phyloP scores from a whole-genome alignment of 139 green algal species.

The Tetradesmus obliquus region DNA sequence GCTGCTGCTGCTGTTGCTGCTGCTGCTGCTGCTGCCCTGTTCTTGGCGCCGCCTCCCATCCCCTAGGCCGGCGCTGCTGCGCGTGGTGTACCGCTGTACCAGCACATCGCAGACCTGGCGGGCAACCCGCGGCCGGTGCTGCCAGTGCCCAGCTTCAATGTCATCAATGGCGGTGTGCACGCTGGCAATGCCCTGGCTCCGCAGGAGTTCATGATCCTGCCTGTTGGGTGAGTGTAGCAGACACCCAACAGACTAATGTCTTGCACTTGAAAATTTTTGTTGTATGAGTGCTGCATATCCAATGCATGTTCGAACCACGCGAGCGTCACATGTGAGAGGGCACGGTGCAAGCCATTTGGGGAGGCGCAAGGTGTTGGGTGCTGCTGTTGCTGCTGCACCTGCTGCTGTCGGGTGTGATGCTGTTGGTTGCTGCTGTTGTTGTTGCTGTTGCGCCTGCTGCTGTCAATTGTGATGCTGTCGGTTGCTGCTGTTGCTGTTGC shows the following conservation, averaged over 20 bases:
- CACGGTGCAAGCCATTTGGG: too few species aligned
- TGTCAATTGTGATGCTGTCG: neutral
- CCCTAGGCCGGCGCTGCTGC: constrained; percentile 89
- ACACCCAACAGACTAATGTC: neutral
- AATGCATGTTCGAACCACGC: too few species aligned
- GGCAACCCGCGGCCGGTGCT: constrained; percentile 87
- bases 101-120: constrained; percentile 91
- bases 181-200: constrained; percentile 10
- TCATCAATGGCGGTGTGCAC: constrained; percentile 96
- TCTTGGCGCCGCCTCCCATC: neutral
- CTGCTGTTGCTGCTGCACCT: too few species aligned
- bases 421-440: neutral
- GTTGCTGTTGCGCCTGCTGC: neutral
- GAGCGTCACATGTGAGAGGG: too few species aligned
- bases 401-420: too few species aligned
- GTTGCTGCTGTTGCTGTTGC: neutral
- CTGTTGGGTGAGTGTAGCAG: constrained; percentile 74
- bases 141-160: constrained; percentile 98
- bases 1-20: too few species aligned
- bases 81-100: constrained; percentile 95
- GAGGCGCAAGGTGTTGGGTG: too few species aligned
- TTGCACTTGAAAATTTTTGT: too few species aligned
- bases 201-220: constrained; percentile 99
- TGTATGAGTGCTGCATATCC: too few species aligned
- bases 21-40: too few species aligned